Conservation (phyloP, 371 early-diverging fungal genomes). For the Mucor racemosus region DNA sequence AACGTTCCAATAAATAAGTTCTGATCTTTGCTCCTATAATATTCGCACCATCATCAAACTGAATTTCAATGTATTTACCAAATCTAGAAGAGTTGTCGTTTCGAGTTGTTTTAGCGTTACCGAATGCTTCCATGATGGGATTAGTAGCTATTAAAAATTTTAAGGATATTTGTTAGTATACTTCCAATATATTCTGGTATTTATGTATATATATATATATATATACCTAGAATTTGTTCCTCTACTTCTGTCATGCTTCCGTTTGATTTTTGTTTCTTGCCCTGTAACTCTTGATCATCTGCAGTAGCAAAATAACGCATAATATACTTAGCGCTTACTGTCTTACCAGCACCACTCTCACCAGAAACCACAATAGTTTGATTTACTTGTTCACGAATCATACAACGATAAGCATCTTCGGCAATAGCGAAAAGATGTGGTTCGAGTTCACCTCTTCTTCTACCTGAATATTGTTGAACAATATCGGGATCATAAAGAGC, state of each 20-base stretch:
- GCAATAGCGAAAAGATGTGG: conserved; percentile 99
- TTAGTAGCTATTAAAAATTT: conserved; percentile 74
- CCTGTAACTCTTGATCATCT: conserved; percentile 65
- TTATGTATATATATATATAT: too few species aligned
- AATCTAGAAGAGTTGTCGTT: conserved; percentile 98
- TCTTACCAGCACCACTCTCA: conserved; percentile 97
- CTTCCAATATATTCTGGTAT: too few species aligned
- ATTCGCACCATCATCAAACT: conserved; percentile 77
- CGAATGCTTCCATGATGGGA: conserved; percentile 98
- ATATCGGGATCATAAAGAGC: conserved; percentile 87
- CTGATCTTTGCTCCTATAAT: conserved; percentile 96
- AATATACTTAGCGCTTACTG: conserved; percentile 94
- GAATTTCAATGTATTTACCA: conserved; percentile 98
- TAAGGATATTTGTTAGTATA: too few species aligned
- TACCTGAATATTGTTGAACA: conserved; percentile 87
- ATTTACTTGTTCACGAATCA: conserved; percentile 90
- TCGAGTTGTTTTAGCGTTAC: conserved; percentile 98
- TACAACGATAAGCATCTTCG: conserved; percentile 95
- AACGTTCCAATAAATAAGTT: conserved; percentile 97
- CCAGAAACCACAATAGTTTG: conserved; percentile 99
- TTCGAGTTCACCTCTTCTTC: conserved; percentile 91
- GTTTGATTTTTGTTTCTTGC: conserved; percentile 39
- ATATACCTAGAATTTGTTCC: conserved; percentile 72
- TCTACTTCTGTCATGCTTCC: conserved; percentile 80
- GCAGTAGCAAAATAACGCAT: conserved; percentile 98